phyloP scores from a whole-genome alignment of 371 early-diverging fungal genomes.

The Coemansia sp. region DNA sequence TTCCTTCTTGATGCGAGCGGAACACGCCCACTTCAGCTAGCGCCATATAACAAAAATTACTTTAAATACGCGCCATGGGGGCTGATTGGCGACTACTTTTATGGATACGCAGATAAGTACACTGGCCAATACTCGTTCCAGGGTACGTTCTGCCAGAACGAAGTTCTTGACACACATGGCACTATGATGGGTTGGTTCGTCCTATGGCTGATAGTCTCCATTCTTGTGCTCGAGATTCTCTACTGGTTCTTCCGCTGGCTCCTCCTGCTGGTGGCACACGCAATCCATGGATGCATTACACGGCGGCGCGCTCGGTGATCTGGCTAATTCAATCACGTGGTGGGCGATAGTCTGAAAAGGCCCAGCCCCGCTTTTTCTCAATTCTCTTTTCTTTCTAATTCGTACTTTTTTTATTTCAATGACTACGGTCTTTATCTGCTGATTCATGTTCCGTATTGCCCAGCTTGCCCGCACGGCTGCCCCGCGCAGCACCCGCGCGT shows the following conservation, averaged over 20 bases:
- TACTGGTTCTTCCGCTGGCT: slow-evolving; percentile 46
- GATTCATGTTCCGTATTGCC: slow-evolving; percentile 30
- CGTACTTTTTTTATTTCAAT: no score
- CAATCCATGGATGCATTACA: slow-evolving; percentile 4
- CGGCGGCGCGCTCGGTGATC: slow-evolving; percentile 1
- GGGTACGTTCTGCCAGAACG: slow-evolving; percentile 63
- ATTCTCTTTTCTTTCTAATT: slow-evolving; percentile 3
- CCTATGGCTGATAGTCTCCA: slow-evolving; percentile 56
- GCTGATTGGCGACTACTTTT: slow-evolving; percentile 59
- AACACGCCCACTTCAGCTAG: slow-evolving; percentile 58
- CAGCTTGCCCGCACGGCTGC: slow-evolving; percentile 42
- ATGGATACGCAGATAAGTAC: slow-evolving; percentile 58
- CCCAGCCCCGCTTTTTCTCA: slow-evolving; percentile 2
- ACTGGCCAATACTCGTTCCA: slow-evolving; percentile 76
- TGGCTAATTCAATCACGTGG: slow-evolving; percentile 7
- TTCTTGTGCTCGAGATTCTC: slow-evolving; percentile 28
- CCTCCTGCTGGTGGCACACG: slow-evolving; percentile 8
- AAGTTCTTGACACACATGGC: slow-evolving; percentile 52
- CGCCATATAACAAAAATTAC: slow-evolving; percentile 52
- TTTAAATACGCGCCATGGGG: slow-evolving; percentile 56
- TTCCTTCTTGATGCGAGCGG: slow-evolving; percentile 73
- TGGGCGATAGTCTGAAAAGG: neutral
- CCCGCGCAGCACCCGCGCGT: slow-evolving; percentile 40
- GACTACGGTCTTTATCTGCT: neutral
- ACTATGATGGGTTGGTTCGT: slow-evolving; percentile 63